Evolutionary conservation across 208 protist species (phyloP), one percentile per base, ranked within the genome.

Genomic region (Wallacemonas sp.): DNA sequence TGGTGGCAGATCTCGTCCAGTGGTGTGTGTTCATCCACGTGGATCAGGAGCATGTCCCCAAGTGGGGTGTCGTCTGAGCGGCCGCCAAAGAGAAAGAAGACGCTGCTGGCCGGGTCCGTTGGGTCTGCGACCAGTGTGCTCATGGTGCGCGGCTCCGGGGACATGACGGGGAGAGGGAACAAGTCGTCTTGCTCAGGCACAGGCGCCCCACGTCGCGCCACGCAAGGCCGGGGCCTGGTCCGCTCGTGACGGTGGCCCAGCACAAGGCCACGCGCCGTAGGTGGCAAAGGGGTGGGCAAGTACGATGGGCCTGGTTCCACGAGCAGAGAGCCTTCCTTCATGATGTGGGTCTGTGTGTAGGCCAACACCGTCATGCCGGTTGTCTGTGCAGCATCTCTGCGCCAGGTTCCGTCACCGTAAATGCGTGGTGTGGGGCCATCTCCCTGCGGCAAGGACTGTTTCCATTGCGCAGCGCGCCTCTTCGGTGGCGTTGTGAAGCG

Each of bases 51-150:
- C 36, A 90, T 46, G 31, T 90, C 84, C 1, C 75, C 80, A 41
- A 66, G 70, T 26, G 77, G 62, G 8, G 77, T 68, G 62, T 90
- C 80, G 31, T 75, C 77, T 8, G 49, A 62, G 38, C 84, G 80
- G 53, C 84, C 84, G 24, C 84, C 80, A 59, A 77, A 75, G 30
- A 90, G 55, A 54, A 87, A 87, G 38, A 90, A 87, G 45, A 80
- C 77, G 28, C 51, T 56, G 3, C 68, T 67, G 0, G 56, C 66
- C 24, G 39, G 9, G 9, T n/a, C n/a, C 17, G 59, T 64, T 1
- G 84, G 84, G 58, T 90, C 80, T 0, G 39, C 58, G 15, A 62
- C 79, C 70, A 90, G 71, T 1, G 71, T 68, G 8, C 77, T 80
- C 84, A 90, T 90, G 17, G 84, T 90, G 9, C 84, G 84, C 15